Percentiles rank a stretch among this genome's conserved stretches.
Evolutionary conservation across 2,329 filamentous ascomycete species (phyloP).

Genomic region (Neopestalotiopsis rosae): DNA sequence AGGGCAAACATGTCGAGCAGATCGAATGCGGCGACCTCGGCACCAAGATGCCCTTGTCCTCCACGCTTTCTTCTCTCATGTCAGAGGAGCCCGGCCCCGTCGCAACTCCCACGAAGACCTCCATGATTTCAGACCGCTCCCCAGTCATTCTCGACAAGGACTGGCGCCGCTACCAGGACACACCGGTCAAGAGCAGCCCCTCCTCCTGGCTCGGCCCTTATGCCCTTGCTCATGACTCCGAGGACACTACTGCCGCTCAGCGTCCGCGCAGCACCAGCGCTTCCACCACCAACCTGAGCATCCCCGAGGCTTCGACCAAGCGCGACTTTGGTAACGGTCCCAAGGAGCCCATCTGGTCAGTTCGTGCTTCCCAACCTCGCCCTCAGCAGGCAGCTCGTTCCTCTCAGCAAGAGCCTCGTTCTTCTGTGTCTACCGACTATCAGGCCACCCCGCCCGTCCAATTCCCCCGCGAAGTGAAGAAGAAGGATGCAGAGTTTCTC

Average conservation of each 20-base stretch:
- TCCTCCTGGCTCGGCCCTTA: constrained; percentile 8
- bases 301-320: background rate
- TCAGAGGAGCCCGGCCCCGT: no score
- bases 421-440: no score
- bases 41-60: no score
- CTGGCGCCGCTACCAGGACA: constrained; percentile 11
- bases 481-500: background rate
- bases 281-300: background rate
- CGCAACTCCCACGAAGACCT: background rate
- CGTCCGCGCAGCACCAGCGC: background rate
- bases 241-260: background rate
- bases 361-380: no score
- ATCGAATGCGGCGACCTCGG: background rate
- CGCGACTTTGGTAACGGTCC: background rate
- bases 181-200: constrained; percentile 8
- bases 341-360: background rate
- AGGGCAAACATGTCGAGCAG: background rate
- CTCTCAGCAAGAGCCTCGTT: no score
- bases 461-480: no score
- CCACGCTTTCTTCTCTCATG: no score
- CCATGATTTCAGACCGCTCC: background rate
- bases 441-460: no score
- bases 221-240: background rate
- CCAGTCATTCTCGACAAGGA: constrained; percentile 11
- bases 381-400: no score